Conservation (phyloP, 2,329 filamentous ascomycete genomes). For the Aspergillus sp. region DNA sequence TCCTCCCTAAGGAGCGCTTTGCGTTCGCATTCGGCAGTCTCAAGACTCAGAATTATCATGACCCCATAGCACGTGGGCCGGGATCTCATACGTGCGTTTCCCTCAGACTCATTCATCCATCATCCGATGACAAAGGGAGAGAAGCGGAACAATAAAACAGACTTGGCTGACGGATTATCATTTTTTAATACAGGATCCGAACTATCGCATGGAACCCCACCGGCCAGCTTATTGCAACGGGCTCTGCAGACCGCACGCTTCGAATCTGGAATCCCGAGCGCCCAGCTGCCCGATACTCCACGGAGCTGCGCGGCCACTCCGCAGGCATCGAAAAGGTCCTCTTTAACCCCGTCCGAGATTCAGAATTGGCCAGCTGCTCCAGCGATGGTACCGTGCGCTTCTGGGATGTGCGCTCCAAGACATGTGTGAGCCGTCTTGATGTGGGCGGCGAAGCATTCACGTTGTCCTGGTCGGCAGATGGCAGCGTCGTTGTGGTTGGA, state of each 20-base stretch:
- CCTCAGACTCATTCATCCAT: neutral
- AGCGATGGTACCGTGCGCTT: slow-evolving; percentile 47
- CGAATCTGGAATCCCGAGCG: slow-evolving; percentile 79
- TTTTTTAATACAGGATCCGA: slow-evolving; percentile 53
- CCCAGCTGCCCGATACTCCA: slow-evolving; percentile 42
- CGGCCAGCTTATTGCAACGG: slow-evolving; percentile 79
- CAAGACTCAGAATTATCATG: slow-evolving; percentile 68
- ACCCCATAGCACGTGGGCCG: slow-evolving; percentile 52
- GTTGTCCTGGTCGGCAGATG: slow-evolving; percentile 45
- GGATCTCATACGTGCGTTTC: slow-evolving; percentile 53
- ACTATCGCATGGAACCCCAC: slow-evolving; percentile 86
- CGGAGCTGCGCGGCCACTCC: slow-evolving; percentile 44
- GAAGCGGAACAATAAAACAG: no score
- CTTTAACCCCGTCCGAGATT: slow-evolving; percentile 46
- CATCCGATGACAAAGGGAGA: neutral
- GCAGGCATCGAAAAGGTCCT: slow-evolving; percentile 45
- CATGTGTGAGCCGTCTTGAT: slow-evolving; percentile 42
- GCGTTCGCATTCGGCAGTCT: slow-evolving; percentile 60
- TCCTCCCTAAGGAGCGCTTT: slow-evolving; percentile 63
- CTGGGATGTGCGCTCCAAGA: slow-evolving; percentile 48
- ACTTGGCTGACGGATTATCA: neutral
- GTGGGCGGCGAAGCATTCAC: slow-evolving; percentile 48
- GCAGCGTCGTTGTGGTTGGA: slow-evolving; percentile 41
- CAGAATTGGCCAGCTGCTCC: slow-evolving; percentile 46
- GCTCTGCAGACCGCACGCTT: slow-evolving; percentile 79